Evolutionary conservation across 495 filamentous ascomycete species (phyloP).

Genomic region (Terfezia boudieri): DNA sequence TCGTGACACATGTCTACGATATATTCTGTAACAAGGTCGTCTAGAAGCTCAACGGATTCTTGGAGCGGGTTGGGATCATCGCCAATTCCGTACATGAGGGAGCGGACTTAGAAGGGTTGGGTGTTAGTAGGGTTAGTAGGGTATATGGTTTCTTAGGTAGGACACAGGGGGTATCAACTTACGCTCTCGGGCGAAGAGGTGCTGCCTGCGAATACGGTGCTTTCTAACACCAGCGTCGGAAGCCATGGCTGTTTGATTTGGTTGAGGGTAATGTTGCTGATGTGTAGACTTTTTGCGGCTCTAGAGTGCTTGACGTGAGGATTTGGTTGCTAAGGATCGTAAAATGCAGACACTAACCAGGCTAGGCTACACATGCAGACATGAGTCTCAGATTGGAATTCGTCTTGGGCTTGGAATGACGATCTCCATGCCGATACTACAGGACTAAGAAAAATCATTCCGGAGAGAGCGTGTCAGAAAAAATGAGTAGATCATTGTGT

Average conservation of each 20-base stretch:
- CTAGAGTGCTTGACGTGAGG: no score
- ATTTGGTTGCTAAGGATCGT: no score
- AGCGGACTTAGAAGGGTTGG: slow-evolving; percentile 32
- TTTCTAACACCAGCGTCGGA: slow-evolving; percentile 14
- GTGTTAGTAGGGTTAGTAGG: neutral
- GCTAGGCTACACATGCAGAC: no score
- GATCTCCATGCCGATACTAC: no score
- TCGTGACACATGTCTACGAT: slow-evolving; percentile 43
- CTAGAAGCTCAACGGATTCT: slow-evolving; percentile 63
- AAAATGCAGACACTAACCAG: no score
- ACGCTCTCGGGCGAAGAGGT: slow-evolving; percentile 60
- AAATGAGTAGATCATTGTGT: no score
- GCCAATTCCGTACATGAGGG: slow-evolving; percentile 71
- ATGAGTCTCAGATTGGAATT: no score
- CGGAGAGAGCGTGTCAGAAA: no score
- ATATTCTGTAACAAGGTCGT: slow-evolving; percentile 82
- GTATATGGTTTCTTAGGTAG: neutral
- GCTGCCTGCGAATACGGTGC: slow-evolving; percentile 44
- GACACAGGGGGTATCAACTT: slow-evolving; percentile 15
- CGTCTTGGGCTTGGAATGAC: no score
- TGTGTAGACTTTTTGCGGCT: neutral
- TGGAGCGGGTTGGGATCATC: slow-evolving; percentile 49
- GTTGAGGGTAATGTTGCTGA: neutral
- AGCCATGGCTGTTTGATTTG: slow-evolving; percentile 5
- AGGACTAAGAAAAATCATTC: no score